Evolutionary conservation across 441 rosid genomes (phyloP), one percentile per base, ranked within the genome.

Genomic region (Adansonia madagascariensis): DNA sequence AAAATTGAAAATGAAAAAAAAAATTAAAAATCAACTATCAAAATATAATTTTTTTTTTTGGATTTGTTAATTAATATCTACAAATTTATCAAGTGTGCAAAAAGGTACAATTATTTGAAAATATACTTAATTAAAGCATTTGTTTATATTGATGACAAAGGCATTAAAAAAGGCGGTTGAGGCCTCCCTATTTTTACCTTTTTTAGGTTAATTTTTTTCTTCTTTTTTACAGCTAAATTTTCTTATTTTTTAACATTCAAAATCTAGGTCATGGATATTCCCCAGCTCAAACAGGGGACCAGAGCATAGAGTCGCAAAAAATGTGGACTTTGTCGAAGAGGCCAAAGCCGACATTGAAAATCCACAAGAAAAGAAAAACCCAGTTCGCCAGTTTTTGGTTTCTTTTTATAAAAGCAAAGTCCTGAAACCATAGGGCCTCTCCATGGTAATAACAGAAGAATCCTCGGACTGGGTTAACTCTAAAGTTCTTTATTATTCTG

Each of bases 291-390:
- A 20, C 56, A 22, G 18, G 11, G 11, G 52, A 47, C 1, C 72
- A 12, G 72, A 18, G 53, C 53, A 44, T 17, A 10, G 56, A 46
- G n/a, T 68, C 31, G 39, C 39, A 22, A 47, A 22, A 20, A 2
- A 47, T 20, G 56, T 46, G 72, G 56, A 68, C 56, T 68, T 68
- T 2, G 55, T 10, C 12, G 27, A 68, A 47, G 52, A 68, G 72
- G 41, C 56, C 56, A 3, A 41, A 63, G 68, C 10, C 46, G 68
- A 63, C 2, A 63, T 15, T 14, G 20, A 63, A 4, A 61, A 61
- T 61, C 65, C 65, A 24, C 12, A 24, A 35, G 41, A 35, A 35
- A 1, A 64, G 24, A 41, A 66, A 43, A 68, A 47, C 39, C 73
- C 59, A 69, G 73, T 49, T 65, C 24, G 1, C 24, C 49, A 39